Base-by-base conservation (phyloP, 495 filamentous ascomycete species). In the Lineolata rhizophorae region DNA sequence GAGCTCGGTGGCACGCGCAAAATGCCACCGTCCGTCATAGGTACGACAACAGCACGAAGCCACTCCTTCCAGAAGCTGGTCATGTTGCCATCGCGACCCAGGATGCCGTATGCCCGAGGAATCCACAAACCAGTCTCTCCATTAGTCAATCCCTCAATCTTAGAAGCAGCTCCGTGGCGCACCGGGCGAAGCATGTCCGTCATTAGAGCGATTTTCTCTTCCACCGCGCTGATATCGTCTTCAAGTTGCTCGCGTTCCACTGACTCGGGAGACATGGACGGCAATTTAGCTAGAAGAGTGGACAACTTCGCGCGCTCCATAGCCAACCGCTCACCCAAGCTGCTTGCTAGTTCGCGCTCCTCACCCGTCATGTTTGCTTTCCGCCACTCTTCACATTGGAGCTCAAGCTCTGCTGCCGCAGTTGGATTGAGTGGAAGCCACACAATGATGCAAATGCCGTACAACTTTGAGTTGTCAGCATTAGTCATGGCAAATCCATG, bases 11-110 rank as follows among this genome's bases (percentile, higher is more conserved):
- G 78, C 4, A 97, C 69, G 30, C 82, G 65, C 45, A 85, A 53
- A 25, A 97, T 62, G 8, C 60, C 71, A 24, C 85, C 82, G 48
- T 92, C 77, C 11, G 71, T 82, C 87, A 94, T 94, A 11, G 87
- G 87, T 25, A 93, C 82, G 18, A 83, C 63, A 13, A 97, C 64
- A 5, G 84, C 87, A 51, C 78, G 71, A 25, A 97, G 62, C 87
- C 87, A 97, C 48, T 97, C 87, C 51, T 97, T 97, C 87, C 87
- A 95, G 56, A 97, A 97, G 32, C 68, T 73, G 30, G 83, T 80
- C 59, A 87, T 64, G 33, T 65, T 74, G 18, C 59, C 59, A 48
- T 97, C 85, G 34, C 82, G 68, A 20, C 87, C 87, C 35, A 97
- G 64, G 34, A 97, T 75, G 31, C 87, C 87, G 48, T 85, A 97